Conservation (phyloP, 257 asterid genomes). For the Orobanche coerulescens region DNA sequence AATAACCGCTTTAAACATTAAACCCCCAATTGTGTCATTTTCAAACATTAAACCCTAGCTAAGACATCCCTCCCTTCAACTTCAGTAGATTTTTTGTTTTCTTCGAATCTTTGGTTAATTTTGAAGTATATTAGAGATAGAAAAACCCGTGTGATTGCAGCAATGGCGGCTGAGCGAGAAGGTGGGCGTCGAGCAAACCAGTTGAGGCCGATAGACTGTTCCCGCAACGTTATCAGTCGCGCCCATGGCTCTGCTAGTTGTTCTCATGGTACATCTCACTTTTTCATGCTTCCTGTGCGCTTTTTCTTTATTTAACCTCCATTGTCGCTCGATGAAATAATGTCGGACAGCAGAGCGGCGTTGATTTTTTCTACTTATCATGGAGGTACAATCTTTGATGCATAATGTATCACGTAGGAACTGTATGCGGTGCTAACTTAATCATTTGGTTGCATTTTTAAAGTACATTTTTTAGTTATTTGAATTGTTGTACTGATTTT, state of each 20-base stretch:
- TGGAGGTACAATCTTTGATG: slow-evolving; percentile 1
- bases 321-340: not conserved
- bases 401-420: slow-evolving; percentile 1
- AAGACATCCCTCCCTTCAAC: not conserved
- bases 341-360: not conserved
- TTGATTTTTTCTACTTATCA: not conserved
- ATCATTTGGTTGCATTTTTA: too few relatives aligned
- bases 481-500: not conserved
- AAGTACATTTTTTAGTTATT: not conserved
- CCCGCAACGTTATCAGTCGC: slow-evolving; percentile 70
- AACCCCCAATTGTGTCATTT: slow-evolving; percentile 11
- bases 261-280: slow-evolving; percentile 38
- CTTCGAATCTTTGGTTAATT: too few relatives aligned
- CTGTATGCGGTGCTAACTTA: not conserved
- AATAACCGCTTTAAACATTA: too few relatives aligned
- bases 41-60: slow-evolving; percentile 32
- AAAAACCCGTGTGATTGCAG: not conserved
- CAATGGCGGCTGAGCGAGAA: slow-evolving; percentile 53
- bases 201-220: slow-evolving; percentile 64
- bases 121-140: not conserved
- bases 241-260: slow-evolving; percentile 93
- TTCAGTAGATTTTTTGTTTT: not conserved
- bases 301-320: not conserved
- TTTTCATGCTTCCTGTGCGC: not conserved
- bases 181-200: slow-evolving; percentile 80